Conservation (phyloP, 2,329 filamentous ascomycete species). For the Sporothrix variecibatus region DNA sequence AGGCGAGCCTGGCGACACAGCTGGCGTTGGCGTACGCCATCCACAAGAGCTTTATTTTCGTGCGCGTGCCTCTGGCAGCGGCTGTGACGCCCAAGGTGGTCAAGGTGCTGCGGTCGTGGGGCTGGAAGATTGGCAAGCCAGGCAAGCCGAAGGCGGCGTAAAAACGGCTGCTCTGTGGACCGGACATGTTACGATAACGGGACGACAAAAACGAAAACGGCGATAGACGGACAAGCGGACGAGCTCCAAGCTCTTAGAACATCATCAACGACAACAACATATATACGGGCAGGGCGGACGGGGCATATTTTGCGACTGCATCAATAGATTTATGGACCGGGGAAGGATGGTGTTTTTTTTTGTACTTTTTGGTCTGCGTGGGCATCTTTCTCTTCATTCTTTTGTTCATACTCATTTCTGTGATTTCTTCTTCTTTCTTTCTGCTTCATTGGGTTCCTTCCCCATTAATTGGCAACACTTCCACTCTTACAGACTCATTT, state of each 20-base stretch:
- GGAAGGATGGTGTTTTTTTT: not conserved
- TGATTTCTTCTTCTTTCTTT: not conserved
- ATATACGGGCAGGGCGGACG: conserved; percentile 11
- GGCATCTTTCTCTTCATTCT: not conserved
- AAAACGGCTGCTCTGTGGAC: no score
- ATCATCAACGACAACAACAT: not conserved
- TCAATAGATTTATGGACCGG: not conserved
- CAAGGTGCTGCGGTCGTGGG: conserved; percentile 81
- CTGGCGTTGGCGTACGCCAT: conserved; percentile 92
- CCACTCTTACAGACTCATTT: conserved; percentile 1
- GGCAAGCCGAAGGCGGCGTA: conserved; percentile 61
- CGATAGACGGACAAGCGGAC: conserved; percentile 3
- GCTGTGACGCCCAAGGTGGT: conserved; percentile 94
- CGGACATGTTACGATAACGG: not conserved
- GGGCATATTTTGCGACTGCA: not conserved
- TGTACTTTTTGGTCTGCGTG: not conserved
- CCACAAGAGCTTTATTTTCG: conserved; percentile 96
- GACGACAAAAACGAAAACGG: no score
- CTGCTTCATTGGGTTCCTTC: not conserved
- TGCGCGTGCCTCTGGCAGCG: conserved; percentile 89
- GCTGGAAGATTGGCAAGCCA: conserved; percentile 90
- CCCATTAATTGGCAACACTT: not conserved
- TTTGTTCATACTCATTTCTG: not conserved
- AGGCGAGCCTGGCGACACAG: conserved; percentile 82
- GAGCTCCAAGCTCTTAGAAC: not conserved